A percentile compares a stretch with the other conserved stretches of the same genome.
These are phyloP conservation scores for Sclerospora graminicola DNA, from an alignment of 352 stramenopile genomes.

Conservation along the genomic window DNA sequence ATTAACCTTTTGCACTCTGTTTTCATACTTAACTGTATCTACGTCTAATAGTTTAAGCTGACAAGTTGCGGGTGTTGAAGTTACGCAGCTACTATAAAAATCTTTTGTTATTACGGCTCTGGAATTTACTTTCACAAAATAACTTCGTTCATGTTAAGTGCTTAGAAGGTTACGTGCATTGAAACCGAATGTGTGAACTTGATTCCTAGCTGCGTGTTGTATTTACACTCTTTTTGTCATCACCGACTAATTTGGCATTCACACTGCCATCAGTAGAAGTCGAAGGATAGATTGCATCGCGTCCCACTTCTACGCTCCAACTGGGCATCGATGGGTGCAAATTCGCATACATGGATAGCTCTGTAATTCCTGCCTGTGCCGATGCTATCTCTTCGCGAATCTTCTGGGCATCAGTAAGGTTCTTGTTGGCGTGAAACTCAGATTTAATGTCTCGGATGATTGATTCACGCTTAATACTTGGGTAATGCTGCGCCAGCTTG, in stretches of 20 bases:
- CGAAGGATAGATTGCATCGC: slow-evolving; percentile 25
- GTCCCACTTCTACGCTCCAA: slow-evolving; percentile 69
- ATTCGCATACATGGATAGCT: slow-evolving; percentile 68
- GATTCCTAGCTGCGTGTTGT: slow-evolving; percentile 3
- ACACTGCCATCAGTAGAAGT: slow-evolving; percentile 11
- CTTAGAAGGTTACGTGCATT: no score
- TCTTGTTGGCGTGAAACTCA: slow-evolving; percentile 75
- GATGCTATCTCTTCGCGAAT: slow-evolving; percentile 63
- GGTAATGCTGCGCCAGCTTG: slow-evolving; percentile 74
- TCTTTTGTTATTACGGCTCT: no score
- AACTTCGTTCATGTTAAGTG: no score
- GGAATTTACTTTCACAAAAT: no score
- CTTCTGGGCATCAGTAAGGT: slow-evolving; percentile 38
- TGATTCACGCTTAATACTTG: slow-evolving; percentile 75
- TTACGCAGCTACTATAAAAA: no score
- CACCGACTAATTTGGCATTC: slow-evolving; percentile 41
- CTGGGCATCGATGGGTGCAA: slow-evolving; percentile 42
- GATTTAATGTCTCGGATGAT: slow-evolving; percentile 79
- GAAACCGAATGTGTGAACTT: no score
- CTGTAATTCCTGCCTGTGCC: slow-evolving; percentile 55
- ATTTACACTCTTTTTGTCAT: slow-evolving; percentile 14
- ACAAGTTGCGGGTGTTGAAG: no score
- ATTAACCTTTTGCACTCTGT: slow-evolving; percentile 9
- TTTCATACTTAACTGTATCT: slow-evolving; percentile 3
- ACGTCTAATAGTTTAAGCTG: background rate